phyloP scores from a whole-genome alignment of 2,329 filamentous ascomycete species.

The Metarhizium robertsii region DNA sequence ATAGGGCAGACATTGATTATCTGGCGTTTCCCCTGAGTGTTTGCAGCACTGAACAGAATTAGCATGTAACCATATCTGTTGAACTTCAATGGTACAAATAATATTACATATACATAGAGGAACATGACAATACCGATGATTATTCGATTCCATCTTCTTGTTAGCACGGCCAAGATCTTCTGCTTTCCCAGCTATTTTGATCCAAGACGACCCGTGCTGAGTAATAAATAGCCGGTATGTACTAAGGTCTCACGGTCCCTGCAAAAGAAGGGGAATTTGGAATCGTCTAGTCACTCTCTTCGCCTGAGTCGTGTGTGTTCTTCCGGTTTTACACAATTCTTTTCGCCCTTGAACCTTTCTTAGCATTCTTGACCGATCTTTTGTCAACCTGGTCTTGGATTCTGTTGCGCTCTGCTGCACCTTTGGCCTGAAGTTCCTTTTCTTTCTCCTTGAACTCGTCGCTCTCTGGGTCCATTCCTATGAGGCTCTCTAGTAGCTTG shows the following conservation, averaged over 20 bases:
- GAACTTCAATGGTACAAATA: background rate
- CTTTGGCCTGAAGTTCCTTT: conserved; percentile 54
- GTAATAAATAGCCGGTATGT: background rate
- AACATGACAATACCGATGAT: background rate
- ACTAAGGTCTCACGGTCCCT: background rate
- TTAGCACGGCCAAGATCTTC: no score
- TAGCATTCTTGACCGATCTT: conserved; percentile 53
- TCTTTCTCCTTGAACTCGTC: conserved; percentile 63
- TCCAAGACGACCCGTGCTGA: background rate
- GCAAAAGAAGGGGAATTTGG: background rate
- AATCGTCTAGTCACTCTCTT: conserved; percentile 22
- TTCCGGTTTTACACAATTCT: conserved; percentile 22
- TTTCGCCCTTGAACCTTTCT: conserved; percentile 15
- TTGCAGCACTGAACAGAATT: background rate
- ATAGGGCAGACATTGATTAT: background rate
- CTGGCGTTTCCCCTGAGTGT: background rate
- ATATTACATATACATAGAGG: background rate
- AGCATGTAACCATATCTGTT: background rate
- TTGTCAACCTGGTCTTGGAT: conserved; percentile 72
- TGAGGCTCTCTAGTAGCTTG: conserved; percentile 80
- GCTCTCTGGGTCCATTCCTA: conserved; percentile 72
- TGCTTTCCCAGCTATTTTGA: no score
- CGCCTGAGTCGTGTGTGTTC: conserved; percentile 21
- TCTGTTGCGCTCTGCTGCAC: conserved; percentile 61
- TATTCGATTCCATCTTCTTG: background rate